These are phyloP conservation scores for Phaffomyces opuntiae DNA, from an alignment of 805 yeast genomes.

Conservation along the genomic window DNA sequence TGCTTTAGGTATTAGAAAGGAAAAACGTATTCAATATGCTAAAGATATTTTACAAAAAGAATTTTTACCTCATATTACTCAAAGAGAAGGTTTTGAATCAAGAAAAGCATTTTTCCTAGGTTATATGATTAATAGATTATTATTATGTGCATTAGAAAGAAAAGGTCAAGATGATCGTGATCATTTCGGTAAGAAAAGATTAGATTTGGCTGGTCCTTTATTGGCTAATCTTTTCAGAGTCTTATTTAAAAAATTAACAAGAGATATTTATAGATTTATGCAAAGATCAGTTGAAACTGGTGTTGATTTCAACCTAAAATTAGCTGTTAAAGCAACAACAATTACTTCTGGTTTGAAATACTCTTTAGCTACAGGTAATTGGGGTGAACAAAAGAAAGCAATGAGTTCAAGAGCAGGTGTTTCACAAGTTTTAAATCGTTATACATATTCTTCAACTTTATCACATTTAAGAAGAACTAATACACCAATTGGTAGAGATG, in stretches of 20 bases:
- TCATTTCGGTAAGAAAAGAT: constrained; percentile 97
- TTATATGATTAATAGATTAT: constrained; percentile 92
- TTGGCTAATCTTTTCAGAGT: constrained; percentile 93
- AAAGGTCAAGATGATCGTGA: constrained; percentile 99
- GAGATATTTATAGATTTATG: constrained; percentile 96
- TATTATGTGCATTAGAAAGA: constrained; percentile 93
- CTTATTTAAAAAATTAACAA: constrained; percentile 88
- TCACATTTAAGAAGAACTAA: constrained; percentile 98
- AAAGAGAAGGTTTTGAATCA: constrained; percentile 93
- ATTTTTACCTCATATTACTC: constrained; percentile 94
- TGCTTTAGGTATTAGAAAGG: constrained; percentile 92
- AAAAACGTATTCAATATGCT: constrained; percentile 97
- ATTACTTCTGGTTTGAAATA: constrained; percentile 96
- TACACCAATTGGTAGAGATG: constrained; percentile 99
- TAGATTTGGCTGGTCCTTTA: constrained; percentile 97
- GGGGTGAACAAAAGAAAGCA: constrained; percentile 99
- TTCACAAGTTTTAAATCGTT: constrained; percentile 95
- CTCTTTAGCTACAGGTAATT: constrained; percentile 98
- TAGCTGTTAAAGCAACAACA: constrained; percentile 95
- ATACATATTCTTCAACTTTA: constrained; percentile 96
- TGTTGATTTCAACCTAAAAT: constrained; percentile 90
- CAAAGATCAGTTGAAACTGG: constrained; percentile 98
- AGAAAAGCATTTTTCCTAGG: constrained; percentile 97
- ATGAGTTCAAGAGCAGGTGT: constrained; percentile 99
- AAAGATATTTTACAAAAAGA: constrained; percentile 95